These are phyloP conservation scores for Schoenoplectus triqueter DNA, from an alignment of 202 grass and related monocot species.

Conservation along the genomic window DNA sequence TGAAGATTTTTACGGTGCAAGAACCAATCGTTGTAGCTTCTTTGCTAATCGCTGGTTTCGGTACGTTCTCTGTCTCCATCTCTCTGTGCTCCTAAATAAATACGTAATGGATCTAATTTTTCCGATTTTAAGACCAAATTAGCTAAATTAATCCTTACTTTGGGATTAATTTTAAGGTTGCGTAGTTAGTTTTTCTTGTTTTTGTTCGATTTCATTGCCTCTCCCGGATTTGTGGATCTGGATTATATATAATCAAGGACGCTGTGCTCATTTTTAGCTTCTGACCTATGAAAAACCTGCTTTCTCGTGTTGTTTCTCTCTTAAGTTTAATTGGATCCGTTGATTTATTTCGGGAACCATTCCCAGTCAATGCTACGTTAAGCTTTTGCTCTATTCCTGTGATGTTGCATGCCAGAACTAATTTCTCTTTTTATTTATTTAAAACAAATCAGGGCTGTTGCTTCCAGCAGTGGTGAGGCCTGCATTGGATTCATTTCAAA, in stretches of 20 bases:
- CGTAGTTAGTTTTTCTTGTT: neutral
- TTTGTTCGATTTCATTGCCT: neutral
- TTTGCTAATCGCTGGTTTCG: constrained; percentile 86
- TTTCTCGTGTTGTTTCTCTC: neutral
- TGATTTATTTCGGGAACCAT: neutral
- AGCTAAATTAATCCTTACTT: neutral
- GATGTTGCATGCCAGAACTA: constrained; percentile 3
- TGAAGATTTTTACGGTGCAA: constrained; percentile 83
- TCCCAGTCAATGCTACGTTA: constrained; percentile 19
- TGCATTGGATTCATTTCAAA: constrained; percentile 85
- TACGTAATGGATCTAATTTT: constrained; percentile 1
- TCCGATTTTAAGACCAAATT: neutral
- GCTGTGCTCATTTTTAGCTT: neutral
- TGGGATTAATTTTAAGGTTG: neutral
- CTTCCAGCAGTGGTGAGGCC: constrained; percentile 93
- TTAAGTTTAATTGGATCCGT: constrained; percentile 8
- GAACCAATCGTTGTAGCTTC: constrained; percentile 85
- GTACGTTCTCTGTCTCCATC: constrained; percentile 38
- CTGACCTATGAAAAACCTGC: neutral
- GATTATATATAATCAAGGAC: neutral
- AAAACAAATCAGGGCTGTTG: constrained; percentile 66
- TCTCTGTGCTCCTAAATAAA: neutral
- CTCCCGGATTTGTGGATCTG: neutral
- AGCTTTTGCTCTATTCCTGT: neutral
- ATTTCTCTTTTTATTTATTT: constrained; percentile 24